These are phyloP conservation scores for Fusarium sp. DNA, from an alignment of 2,329 filamentous ascomycete genomes.

Conservation along the genomic window DNA sequence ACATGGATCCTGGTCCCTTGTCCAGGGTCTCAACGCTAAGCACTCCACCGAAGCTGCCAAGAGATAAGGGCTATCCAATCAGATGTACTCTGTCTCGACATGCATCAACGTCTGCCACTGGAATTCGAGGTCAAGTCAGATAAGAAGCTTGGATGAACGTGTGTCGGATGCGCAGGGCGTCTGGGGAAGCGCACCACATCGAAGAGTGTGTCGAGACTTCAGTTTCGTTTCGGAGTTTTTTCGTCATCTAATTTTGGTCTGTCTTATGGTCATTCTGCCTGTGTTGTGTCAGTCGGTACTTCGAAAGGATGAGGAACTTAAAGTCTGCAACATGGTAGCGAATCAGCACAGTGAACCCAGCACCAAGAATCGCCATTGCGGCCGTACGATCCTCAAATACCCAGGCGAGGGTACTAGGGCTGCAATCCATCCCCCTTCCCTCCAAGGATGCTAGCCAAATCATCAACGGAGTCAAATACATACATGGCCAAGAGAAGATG, in stretches of 20 bases:
- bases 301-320: no score
- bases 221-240: slow-evolving; percentile 5
- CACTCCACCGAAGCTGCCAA: slow-evolving; percentile 43
- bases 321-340: not conserved
- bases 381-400: slow-evolving; percentile 10
- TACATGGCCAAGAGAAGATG: slow-evolving; percentile 34
- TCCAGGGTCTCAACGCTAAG: slow-evolving; percentile 34
- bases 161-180: slow-evolving; percentile 29
- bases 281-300: no score
- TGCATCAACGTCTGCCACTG: slow-evolving; percentile 28
- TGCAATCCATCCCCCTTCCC: not conserved
- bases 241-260: slow-evolving; percentile 14
- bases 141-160: slow-evolving; percentile 36
- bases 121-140: slow-evolving; percentile 28
- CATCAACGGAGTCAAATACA: slow-evolving; percentile 9
- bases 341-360: slow-evolving; percentile 9
- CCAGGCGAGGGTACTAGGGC: slow-evolving; percentile 4
- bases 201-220: slow-evolving; percentile 26
- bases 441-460: not conserved
- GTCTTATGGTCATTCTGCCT: not conserved
- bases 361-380: not conserved
- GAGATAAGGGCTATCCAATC: slow-evolving; percentile 51
- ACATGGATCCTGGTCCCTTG: slow-evolving; percentile 24
- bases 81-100: slow-evolving; percentile 34
- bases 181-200: slow-evolving; percentile 36